Evolutionary conservation across 176 grass and related monocot genomes (phyloP).

Genomic region (Thalia dealbata): DNA sequence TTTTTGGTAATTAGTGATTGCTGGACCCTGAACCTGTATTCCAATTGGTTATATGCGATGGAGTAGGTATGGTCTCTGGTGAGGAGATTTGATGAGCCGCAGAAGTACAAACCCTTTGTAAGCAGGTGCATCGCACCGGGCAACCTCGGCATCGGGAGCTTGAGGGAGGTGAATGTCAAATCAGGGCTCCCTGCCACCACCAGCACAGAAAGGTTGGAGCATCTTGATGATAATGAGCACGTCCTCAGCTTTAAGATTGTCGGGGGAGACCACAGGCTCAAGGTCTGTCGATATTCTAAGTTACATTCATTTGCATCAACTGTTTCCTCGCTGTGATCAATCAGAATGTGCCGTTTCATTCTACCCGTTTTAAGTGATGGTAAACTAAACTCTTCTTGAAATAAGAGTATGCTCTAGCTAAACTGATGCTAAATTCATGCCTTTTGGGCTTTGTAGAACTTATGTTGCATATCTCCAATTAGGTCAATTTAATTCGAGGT

Average conservation of each 20-base stretch:
- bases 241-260: slow-evolving; percentile 2
- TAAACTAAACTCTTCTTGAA: neutral
- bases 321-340: too few relatives aligned
- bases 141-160: neutral
- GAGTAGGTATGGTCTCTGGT: neutral
- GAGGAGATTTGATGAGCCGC: slow-evolving; percentile 7
- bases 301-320: neutral
- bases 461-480: neutral
- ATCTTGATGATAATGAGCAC: slow-evolving; percentile 2
- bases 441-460: neutral
- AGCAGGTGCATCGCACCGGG: neutral
- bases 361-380: too few relatives aligned
- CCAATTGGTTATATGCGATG: neutral
- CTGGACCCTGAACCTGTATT: neutral
- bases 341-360: too few relatives aligned
- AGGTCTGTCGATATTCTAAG: neutral
- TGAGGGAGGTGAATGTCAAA: slow-evolving; percentile 8
- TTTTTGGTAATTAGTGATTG: neutral
- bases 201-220: slow-evolving; percentile 6
- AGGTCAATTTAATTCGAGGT: neutral
- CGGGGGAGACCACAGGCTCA: slow-evolving; percentile 2
- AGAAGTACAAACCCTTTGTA: slow-evolving; percentile 4
- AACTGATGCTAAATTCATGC: neutral
- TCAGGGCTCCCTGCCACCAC: slow-evolving; percentile 2
- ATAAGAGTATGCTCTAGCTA: neutral